phyloP scores from a whole-genome alignment of 768 basidiomycete species.

The Rhizopogon salebrosus region DNA sequence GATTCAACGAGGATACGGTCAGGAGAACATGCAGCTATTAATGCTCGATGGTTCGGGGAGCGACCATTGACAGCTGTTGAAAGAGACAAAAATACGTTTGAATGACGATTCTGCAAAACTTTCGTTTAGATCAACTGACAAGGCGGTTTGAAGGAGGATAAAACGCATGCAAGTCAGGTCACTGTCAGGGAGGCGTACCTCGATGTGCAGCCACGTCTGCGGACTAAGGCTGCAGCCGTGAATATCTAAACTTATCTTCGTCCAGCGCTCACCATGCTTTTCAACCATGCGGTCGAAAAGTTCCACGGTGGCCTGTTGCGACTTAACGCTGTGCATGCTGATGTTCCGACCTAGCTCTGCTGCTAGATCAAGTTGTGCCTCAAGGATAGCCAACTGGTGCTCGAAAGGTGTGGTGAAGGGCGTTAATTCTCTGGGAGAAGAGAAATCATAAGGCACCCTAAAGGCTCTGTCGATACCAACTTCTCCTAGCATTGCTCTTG shows the following conservation, averaged over 20 bases:
- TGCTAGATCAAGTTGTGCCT: slow-evolving; percentile 83
- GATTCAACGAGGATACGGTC: slow-evolving; percentile 81
- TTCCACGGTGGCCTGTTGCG: slow-evolving; percentile 61
- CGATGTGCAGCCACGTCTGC: slow-evolving; percentile 67
- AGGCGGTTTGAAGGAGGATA: slow-evolving; percentile 4
- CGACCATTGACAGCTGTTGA: slow-evolving; percentile 83
- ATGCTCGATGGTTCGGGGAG: slow-evolving; percentile 52
- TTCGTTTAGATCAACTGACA: not conserved
- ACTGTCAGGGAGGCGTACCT: slow-evolving; percentile 51
- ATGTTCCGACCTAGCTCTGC: slow-evolving; percentile 72
- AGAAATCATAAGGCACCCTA: slow-evolving; percentile 58
- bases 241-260: slow-evolving; percentile 73
- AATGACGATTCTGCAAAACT: slow-evolving; percentile 50
- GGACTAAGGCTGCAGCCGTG: slow-evolving; percentile 87
- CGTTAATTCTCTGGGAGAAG: slow-evolving; percentile 53
- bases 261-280: slow-evolving; percentile 55
- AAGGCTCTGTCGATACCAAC: slow-evolving; percentile 85
- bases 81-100: slow-evolving; percentile 82
- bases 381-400: slow-evolving; percentile 79
- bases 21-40: slow-evolving; percentile 61
- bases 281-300: slow-evolving; percentile 55
- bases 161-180: not conserved
- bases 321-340: slow-evolving; percentile 85
- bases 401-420: slow-evolving; percentile 73
- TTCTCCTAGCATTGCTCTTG: slow-evolving; percentile 84